Evolutionary conservation across 306 rosid genomes (phyloP), one percentile per base, ranked within the genome.

Genomic region (Cicer chorassanicum): DNA sequence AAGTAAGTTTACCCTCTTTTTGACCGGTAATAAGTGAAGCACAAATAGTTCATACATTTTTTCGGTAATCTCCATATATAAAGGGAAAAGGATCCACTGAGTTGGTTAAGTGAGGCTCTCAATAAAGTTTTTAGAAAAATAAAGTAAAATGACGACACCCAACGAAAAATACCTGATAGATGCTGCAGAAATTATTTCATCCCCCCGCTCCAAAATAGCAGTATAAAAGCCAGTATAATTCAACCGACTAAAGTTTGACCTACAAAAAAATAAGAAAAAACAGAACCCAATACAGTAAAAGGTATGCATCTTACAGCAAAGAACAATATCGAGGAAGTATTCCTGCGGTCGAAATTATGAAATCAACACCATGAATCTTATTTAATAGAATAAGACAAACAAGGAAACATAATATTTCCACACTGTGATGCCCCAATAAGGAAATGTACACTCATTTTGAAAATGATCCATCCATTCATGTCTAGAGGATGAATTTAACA

Each of bases 121-220:
- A 54, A 42, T 29, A 14, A 38, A 77, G 34, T 74, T 55, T 39
- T 6, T 4, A 42, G 53, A 70, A 46, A 48, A 36, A 44, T 12
- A 66, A 4, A 36, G n/a, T 48, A 57, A 73, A 5, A 45, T n/a
- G 75, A 55, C 66, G 5, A 9, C 49, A 38, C 64, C 62, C 9
- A 60, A 51, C 56, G 18, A 42, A 34, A 54, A 49, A 24, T 54
- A 72, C 99, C 99, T 90, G 83, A 95, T 67, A 74, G 97, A 90
- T 78, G 99, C 99, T 21, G 93, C 98, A 78, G 88, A 89, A 68
- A 92, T 86, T 68, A 95, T 85, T 79, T 95, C 99, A 88, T 92
- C 99, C 60, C 99, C 99, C 78, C 89, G 86, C 87, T 95, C 99
- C 88, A 95, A 86, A 75, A 92, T 84, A 72, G 90, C 99, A 72